Base-by-base conservation (phyloP, 208 protist species). In the Trypanosoma cruzi region DNA sequence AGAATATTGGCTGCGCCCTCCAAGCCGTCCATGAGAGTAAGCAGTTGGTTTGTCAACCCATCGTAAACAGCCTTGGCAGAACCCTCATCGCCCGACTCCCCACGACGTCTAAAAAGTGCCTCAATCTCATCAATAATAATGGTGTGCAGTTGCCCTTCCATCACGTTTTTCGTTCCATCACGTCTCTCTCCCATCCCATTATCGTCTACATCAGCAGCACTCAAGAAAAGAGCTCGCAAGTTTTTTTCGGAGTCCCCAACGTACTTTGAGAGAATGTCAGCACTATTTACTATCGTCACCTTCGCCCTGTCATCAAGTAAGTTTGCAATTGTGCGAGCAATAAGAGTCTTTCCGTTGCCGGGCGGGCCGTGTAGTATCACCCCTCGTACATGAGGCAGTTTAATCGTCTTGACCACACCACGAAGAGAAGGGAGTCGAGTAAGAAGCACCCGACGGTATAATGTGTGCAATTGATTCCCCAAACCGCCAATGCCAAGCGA, bases 41-140 rank as follows among this genome's bases (percentile, higher is more conserved):
- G 88, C 2, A 98, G 78, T 65, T 99, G 99, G 81, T 99, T 99
- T 4, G 99, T 99, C 18, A 99, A 89, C n/a, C 96, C 98, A 84
- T 99, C 98, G 71, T 93, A 92, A 24, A 99, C 96, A 14, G 95
- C 94, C 62, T 89, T 84, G 5, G 90, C 90, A 46, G 98, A 98
- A 32, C 98, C 99, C 62, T 95, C 96, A 71, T 97, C 95, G 7
- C 69, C 64, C 26, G 72, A 76, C 22, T 86, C 80, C 29, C 97
- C 98, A 59, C 98, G 82, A 50, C 90, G 73, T 40, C 96, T 95
- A 70, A 99, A 99, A 68, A 99, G 99, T 16, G 99, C 97, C 73
- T 99, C 99, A 68, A 99, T 95, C 84, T 99, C 99, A 86, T 99
- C 99, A 65, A 99, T 99, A 56, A 99, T 99, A 54, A 99, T 98